Base-by-base conservation (phyloP, 2,329 filamentous ascomycete genomes). In the Ilyonectria mors-panacis region DNA sequence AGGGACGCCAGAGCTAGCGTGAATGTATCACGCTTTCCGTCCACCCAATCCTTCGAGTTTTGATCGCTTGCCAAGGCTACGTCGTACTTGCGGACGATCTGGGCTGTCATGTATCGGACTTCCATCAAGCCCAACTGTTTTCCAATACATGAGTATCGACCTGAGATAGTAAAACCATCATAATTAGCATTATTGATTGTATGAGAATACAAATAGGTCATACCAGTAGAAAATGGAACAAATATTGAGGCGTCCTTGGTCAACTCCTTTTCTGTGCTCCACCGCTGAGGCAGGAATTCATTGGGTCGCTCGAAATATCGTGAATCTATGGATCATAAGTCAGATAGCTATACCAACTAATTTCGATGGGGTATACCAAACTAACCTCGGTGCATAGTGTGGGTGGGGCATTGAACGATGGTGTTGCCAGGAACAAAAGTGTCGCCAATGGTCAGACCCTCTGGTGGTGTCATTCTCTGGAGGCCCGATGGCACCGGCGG, bases 221-320 rank as follows among this genome's bases (percentile, higher is more conserved):
- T 42, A 74, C 77, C 76, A 21, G 69, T 77, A 4, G 74, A 74
- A 48, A 81, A 82, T 2, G 81, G 81, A 1, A 63, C 63, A 59
- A 74, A 80, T 3, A 77, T 77, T 1, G 72, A 68, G 26, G 66
- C 58, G 56, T 81, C 75, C 23, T 70, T 74, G 21, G 77, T 69
- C 65, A 82, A 67, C 9, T 81, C 75, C 3, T 73, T 74, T 15
- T 59, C 65, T 6, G 72, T 73, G 2, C 74, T 80, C 79, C 80
- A 82, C 19, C 81, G 73, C 58, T 82, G 80, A 6, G 81, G 81
- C 7, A 82, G 73, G 56, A 82, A 82, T 21, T 79, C 75, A 1
- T 65, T 57, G 12, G 73, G 67, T 4, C 55, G 42, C 50, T 67
- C 74, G 63, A 80, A 81, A 26, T 70, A 74, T 68, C 76, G 21